These are phyloP conservation scores for Phoma sp. DNA, from an alignment of 2,329 filamentous ascomycete genomes.

Conservation along the genomic window DNA sequence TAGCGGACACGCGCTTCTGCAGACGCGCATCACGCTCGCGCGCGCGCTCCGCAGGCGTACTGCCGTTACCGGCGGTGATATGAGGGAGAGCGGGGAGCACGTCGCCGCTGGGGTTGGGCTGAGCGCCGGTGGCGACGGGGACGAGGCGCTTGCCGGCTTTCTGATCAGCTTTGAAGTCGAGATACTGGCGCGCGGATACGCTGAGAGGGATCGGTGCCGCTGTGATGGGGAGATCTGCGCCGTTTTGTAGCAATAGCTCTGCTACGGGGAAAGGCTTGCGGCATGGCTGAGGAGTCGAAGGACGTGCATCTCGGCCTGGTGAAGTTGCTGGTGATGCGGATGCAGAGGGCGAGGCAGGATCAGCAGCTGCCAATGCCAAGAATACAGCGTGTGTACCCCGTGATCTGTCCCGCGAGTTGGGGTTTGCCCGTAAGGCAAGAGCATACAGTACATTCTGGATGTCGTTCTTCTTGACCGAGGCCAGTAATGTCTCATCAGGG, in stretches of 20 bases:
- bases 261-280: slow-evolving; percentile 79
- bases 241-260: slow-evolving; percentile 91
- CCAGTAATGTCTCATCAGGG: slow-evolving; percentile 85
- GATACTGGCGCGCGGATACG: slow-evolving; percentile 77
- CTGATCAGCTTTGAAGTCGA: slow-evolving; percentile 74
- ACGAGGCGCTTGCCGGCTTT: slow-evolving; percentile 45
- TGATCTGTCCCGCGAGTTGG: slow-evolving; percentile 79
- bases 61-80: slow-evolving; percentile 51
- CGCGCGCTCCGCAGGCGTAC: slow-evolving; percentile 46
- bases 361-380: slow-evolving; percentile 87
- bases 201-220: slow-evolving; percentile 85
- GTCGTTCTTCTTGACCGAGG: slow-evolving; percentile 95
- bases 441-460: slow-evolving; percentile 92
- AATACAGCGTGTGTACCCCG: slow-evolving; percentile 88
- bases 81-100: slow-evolving; percentile 67
- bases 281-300: slow-evolving; percentile 47
- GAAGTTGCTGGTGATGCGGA: slow-evolving; percentile 52
- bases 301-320: slow-evolving; percentile 51
- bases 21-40: slow-evolving; percentile 45
- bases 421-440: slow-evolving; percentile 82
- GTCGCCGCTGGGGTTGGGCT: slow-evolving; percentile 58
- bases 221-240: slow-evolving; percentile 79
- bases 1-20: slow-evolving; percentile 49
- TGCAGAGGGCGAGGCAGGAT: slow-evolving; percentile 77
- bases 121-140: slow-evolving; percentile 57